Evolutionary conservation across 2,329 filamentous ascomycete species (phyloP).

Genomic region (Massarina eburnea): DNA sequence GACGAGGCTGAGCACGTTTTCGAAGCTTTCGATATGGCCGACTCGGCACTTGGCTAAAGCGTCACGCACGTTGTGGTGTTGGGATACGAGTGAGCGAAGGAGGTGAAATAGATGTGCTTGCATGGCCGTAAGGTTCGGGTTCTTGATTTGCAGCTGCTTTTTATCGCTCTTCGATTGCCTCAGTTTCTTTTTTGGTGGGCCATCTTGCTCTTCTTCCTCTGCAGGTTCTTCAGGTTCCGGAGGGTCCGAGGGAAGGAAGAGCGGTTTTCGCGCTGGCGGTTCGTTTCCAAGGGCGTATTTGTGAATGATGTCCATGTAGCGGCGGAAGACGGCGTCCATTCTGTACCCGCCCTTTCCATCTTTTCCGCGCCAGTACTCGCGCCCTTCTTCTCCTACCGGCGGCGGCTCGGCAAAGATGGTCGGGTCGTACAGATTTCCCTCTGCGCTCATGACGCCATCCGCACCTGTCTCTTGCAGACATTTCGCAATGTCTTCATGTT

Average conservation of each 20-base stretch:
- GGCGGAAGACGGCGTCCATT: conserved; percentile 81
- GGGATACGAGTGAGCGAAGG: conserved; percentile 76
- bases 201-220: conserved; percentile 17
- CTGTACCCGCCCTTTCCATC: conserved; percentile 83
- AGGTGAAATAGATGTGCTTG: conserved; percentile 94
- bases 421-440: conserved; percentile 92
- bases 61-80: conserved; percentile 82
- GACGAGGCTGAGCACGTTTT: conserved; percentile 72
- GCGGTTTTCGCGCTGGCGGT: conserved; percentile 67
- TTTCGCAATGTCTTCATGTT: conserved; percentile 71
- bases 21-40: conserved; percentile 75
- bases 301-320: conserved; percentile 91
- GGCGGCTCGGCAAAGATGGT: conserved; percentile 77
- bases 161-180: conserved; percentile 48
- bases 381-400: conserved; percentile 62
- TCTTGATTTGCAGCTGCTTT: conserved; percentile 51
- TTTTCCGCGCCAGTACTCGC: conserved; percentile 81
- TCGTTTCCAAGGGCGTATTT: conserved; percentile 68
- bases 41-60: conserved; percentile 69
- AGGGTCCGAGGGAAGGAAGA: conserved; percentile 67
- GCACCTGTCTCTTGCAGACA: conserved; percentile 84
- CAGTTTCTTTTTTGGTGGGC: conserved; percentile 40
- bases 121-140: conserved; percentile 74
- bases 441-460: conserved; percentile 93
- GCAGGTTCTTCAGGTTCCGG: conserved; percentile 39